Conservation (phyloP, 441 rosid species). For the Rhodomyrtus psidioides region DNA sequence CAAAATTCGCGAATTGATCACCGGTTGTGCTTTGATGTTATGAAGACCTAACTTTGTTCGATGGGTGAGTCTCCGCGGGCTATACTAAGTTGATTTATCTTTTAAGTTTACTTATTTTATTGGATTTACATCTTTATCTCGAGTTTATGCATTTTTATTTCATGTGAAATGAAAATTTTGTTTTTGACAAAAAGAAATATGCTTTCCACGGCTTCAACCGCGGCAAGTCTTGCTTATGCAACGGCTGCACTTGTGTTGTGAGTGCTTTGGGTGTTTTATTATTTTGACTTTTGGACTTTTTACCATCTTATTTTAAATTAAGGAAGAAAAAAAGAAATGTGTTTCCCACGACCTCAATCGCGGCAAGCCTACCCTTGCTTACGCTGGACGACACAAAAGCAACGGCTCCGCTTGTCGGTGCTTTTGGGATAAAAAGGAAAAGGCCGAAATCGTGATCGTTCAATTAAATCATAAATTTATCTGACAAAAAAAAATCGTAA, state of each 20-base stretch:
- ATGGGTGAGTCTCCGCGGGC: too few relatives aligned
- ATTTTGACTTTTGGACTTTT: background rate
- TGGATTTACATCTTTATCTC: too few relatives aligned
- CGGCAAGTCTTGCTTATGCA: background rate
- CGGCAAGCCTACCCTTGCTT: too few relatives aligned
- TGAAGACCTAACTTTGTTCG: too few relatives aligned
- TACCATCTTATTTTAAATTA: background rate
- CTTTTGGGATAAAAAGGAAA: background rate
- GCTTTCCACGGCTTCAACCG: background rate
- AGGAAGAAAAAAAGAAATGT: background rate
- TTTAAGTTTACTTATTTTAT: too few relatives aligned
- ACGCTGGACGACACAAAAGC: background rate
- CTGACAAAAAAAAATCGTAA: too few relatives aligned
- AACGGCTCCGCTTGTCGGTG: background rate
- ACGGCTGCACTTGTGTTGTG: background rate
- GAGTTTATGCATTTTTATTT: too few relatives aligned
- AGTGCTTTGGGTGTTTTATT: background rate
- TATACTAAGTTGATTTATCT: too few relatives aligned
- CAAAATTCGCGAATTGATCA: too few relatives aligned
- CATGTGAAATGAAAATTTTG: too few relatives aligned
- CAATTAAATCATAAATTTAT: background rate
- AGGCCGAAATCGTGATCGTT: background rate
- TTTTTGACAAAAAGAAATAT: background rate
- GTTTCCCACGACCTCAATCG: too few relatives aligned
- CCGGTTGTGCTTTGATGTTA: too few relatives aligned